Percentiles rank a stretch among this genome's conserved stretches.
Conservation (phyloP, 31 red algal genomes). For the Asparagopsis taxiformis region DNA sequence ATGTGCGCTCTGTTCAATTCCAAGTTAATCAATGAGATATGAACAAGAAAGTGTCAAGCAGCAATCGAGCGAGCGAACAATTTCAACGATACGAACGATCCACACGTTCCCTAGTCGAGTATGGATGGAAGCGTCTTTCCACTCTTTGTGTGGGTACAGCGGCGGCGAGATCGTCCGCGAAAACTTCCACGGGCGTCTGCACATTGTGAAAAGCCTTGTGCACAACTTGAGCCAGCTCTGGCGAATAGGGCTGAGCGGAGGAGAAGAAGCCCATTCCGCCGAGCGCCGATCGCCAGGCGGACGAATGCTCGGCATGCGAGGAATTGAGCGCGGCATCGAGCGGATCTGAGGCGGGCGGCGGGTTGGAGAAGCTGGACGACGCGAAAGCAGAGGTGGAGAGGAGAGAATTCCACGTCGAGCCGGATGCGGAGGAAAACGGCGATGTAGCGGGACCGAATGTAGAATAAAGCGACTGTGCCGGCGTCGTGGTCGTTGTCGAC, state of each 20-base stretch:
- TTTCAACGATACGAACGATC: constrained; percentile 41
- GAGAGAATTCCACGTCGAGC: constrained; percentile 15
- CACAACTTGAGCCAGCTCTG: constrained; percentile 47
- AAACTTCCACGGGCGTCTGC: constrained; percentile 14
- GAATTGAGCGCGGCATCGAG: background rate
- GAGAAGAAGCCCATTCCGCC: constrained; percentile 50
- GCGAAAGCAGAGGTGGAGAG: constrained; percentile 3
- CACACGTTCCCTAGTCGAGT: constrained; percentile 36
- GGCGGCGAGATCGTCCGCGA: constrained; percentile 7
- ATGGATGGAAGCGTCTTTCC: constrained; percentile 47
- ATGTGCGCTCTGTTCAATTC: no score
- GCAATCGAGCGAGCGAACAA: background rate
- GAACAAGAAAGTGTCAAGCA: background rate
- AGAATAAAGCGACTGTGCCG: constrained; percentile 2
- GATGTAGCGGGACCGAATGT: constrained; percentile 1
- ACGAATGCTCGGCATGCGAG: background rate
- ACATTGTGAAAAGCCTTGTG: constrained; percentile 31
- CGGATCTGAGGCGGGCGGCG: background rate
- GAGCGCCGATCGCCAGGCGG: background rate
- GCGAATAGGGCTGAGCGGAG: constrained; percentile 41
- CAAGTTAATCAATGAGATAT: constrained; percentile 1
- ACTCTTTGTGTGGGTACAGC: constrained; percentile 23
- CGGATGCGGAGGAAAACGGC: constrained; percentile 10
- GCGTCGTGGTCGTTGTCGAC: background rate
- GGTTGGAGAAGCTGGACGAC: background rate